These are phyloP conservation scores for Carex kokanica DNA, from an alignment of 176 grass and related monocot species.

Conservation along the genomic window DNA sequence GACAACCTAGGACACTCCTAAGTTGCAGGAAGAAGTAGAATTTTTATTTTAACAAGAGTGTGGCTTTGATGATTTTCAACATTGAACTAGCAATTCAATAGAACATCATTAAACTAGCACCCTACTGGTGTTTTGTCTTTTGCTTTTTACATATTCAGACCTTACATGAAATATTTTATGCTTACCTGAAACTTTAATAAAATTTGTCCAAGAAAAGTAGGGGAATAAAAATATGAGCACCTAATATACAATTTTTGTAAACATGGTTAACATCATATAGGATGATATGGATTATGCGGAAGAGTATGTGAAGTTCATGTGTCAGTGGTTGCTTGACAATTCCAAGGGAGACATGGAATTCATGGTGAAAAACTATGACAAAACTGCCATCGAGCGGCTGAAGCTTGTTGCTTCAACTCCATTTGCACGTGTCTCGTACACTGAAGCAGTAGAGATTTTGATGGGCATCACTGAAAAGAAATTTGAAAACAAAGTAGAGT, in stretches of 20 bases:
- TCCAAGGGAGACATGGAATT: constrained; percentile 92
- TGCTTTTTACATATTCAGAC: background rate
- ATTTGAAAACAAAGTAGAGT: constrained; percentile 89
- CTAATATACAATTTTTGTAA: constrained; percentile 11
- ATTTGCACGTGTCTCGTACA: constrained; percentile 75
- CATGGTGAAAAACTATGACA: constrained; percentile 81
- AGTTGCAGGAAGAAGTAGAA: background rate
- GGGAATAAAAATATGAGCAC: background rate
- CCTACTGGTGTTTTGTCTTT: background rate
- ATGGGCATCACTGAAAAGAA: constrained; percentile 61
- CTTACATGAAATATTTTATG: background rate
- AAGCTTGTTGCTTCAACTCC: constrained; percentile 73
- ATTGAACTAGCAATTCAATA: background rate
- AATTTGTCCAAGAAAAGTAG: background rate
- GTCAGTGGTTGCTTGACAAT: constrained; percentile 83
- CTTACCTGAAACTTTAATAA: background rate
- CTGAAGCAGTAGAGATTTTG: constrained; percentile 74
- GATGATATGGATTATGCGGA: constrained; percentile 96
- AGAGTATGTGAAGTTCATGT: constrained; percentile 81
- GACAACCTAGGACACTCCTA: background rate
- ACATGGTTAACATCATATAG: constrained; percentile 29
- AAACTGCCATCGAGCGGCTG: constrained; percentile 68
- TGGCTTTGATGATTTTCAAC: background rate
- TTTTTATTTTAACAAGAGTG: background rate
- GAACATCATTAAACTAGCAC: background rate